phyloP scores from a whole-genome alignment of 2,329 filamentous ascomycete genomes.

The Fusarium siculi region DNA sequence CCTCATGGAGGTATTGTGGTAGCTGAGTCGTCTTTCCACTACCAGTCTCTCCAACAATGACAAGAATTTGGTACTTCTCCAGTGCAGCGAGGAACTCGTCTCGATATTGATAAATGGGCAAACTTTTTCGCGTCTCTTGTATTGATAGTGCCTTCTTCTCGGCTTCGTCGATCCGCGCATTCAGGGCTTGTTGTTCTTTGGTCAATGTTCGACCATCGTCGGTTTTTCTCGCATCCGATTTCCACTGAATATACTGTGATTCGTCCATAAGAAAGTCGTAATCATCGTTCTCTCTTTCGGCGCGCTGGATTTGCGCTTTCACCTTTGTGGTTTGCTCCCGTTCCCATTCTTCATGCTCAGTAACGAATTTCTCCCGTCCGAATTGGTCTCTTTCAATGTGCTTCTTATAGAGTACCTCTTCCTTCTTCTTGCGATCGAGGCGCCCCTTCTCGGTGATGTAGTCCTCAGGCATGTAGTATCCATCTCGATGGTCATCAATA shows the following conservation, averaged over 20 bases:
- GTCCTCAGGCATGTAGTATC: conserved; percentile 92
- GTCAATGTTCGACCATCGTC: conserved; percentile 78
- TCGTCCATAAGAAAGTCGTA: conserved; percentile 97
- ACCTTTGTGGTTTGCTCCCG: conserved; percentile 87
- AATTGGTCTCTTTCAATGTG: conserved; percentile 89
- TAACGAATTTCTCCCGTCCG: conserved; percentile 89
- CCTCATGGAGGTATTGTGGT: conserved; percentile 92
- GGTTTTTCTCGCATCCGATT: conserved; percentile 76
- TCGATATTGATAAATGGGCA: conserved; percentile 90
- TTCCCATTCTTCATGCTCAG: conserved; percentile 97
- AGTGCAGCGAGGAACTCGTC: conserved; percentile 88
- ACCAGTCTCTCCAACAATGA: conserved; percentile 94
- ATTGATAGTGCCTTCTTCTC: conserved; percentile 90
- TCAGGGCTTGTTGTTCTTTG: conserved; percentile 81
- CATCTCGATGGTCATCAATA: conserved; percentile 92
- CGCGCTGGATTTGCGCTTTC: conserved; percentile 82
- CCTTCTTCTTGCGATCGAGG: conserved; percentile 85
- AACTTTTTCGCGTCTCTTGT: conserved; percentile 87
- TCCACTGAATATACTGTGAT: conserved; percentile 86
- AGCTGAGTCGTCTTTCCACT: conserved; percentile 96
- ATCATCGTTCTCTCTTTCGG: conserved; percentile 81
- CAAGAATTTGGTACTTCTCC: conserved; percentile 85
- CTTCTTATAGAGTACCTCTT: conserved; percentile 88
- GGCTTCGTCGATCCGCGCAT: conserved; percentile 85
- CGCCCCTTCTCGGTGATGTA: conserved; percentile 95